Conservation (phyloP, 306 rosid species). For the Quillaja saponaria region DNA sequence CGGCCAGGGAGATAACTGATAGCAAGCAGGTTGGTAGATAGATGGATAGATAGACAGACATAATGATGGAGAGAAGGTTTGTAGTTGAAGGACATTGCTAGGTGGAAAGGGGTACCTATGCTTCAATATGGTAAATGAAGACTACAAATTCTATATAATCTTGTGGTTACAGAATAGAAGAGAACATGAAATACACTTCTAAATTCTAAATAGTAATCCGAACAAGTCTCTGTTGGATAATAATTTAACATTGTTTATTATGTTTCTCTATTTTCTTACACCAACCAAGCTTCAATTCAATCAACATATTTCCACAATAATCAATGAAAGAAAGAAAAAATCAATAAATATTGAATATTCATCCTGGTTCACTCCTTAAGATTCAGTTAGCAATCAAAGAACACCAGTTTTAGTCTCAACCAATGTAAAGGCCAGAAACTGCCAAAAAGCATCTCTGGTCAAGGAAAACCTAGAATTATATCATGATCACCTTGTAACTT, state of each 20-base stretch:
- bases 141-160: background rate
- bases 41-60: background rate
- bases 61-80: background rate
- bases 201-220: no score
- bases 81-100: no score
- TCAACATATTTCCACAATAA: no score
- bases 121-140: background rate
- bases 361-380: no score
- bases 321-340: no score
- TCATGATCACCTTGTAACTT: slow-evolving; percentile 2
- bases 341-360: no score
- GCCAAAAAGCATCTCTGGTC: background rate
- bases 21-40: background rate
- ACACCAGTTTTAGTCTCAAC: slow-evolving; percentile 13
- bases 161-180: background rate
- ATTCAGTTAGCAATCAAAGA: background rate
- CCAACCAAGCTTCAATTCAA: no score
- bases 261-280: background rate
- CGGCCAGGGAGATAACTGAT: no score
- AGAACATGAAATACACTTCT: background rate
- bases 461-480: background rate
- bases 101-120: background rate
- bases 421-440: background rate
- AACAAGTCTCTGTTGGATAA: no score
- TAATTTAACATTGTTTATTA: background rate